Evolutionary conservation across 2,329 filamentous ascomycete genomes (phyloP).

Genomic region (Achaetomium macrosporum): DNA sequence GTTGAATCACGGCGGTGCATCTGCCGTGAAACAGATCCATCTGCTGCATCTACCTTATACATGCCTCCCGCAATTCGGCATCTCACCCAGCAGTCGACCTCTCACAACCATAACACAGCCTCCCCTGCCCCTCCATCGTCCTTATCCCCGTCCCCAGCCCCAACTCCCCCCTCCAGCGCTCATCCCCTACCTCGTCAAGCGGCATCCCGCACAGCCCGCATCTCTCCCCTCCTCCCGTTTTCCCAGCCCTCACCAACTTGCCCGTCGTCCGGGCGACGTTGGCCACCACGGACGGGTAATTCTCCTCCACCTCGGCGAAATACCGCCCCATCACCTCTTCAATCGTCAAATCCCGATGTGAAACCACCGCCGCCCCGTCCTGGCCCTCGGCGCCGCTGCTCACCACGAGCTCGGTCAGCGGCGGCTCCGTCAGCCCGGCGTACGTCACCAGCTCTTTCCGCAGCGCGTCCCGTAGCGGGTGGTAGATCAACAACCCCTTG

Average conservation of each 20-base stretch:
- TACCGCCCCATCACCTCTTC: slow-evolving; percentile 87
- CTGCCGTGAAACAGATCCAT: background rate
- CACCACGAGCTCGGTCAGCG: slow-evolving; percentile 45
- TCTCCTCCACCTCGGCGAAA: slow-evolving; percentile 77
- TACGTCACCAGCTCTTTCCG: slow-evolving; percentile 73
- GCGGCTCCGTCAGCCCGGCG: slow-evolving; percentile 36
- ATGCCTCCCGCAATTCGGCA: too few relatives aligned
- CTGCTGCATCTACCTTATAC: background rate
- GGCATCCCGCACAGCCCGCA: slow-evolving; percentile 68
- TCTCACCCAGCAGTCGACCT: slow-evolving; percentile 48
- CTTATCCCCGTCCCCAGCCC: slow-evolving; percentile 37
- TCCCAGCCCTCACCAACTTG: slow-evolving; percentile 57
- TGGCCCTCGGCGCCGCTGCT: background rate
- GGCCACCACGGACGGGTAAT: slow-evolving; percentile 85
- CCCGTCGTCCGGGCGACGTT: slow-evolving; percentile 92
- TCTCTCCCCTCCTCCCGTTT: slow-evolving; percentile 25
- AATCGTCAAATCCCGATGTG: slow-evolving; percentile 75
- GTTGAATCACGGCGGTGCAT: background rate
- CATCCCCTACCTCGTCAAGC: slow-evolving; percentile 57
- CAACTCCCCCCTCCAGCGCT: slow-evolving; percentile 57
- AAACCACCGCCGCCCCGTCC: slow-evolving; percentile 41
- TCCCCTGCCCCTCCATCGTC: slow-evolving; percentile 25
- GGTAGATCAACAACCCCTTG: slow-evolving; percentile 48
- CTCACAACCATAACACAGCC: slow-evolving; percentile 69
- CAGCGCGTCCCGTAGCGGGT: slow-evolving; percentile 79